Evolutionary conservation across 2,329 filamentous ascomycete genomes (phyloP), one percentile per base, ranked within the genome.

Genomic region (Claviceps africana): DNA sequence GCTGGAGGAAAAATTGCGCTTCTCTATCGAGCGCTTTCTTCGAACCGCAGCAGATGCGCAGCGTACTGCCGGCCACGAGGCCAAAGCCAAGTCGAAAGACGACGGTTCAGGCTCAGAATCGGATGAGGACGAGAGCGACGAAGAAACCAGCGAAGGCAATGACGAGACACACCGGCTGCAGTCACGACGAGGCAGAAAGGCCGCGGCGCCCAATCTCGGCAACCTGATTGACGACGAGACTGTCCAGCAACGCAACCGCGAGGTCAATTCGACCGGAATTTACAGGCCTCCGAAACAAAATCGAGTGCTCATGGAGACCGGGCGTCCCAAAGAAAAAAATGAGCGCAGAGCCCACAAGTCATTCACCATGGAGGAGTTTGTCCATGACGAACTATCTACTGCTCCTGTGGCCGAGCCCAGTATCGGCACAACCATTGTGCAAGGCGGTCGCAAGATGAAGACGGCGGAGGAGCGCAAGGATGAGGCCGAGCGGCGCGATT

Each of bases 1-100:
- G 0, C 71, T 97, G 17, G 94, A 98, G 69, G 85, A 85, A 58
- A 86, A 90, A 60, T 71, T 98, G 56, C 91, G 89, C 58, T 98
- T 96, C 69, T 90, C 96, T 65, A 88, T 98, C 61, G 91, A 97
- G 67, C 93, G 95, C 64, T 89, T 96, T 28, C 75, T 98, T 21
- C 85, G 88, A 56, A 87, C 88, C 0, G 89, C 89, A 37, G 86
- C 95, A 55, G 84, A 91, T 59, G 77, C 80, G 4, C 77, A 83
- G 56, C 72, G 68, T 61, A 63, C 64, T 2, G 67, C 66, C 10
- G 62, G 59, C 30, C 55, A 59, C 5, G 53, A 30, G 60, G 60
- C 52, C 40, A 70, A 60, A 54, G 50, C 40, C 47, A 65, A 58
- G 7, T 46, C 40, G 33, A 60, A 62, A 31, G 64, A 64, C 5